Evolutionary conservation across 495 filamentous ascomycete genomes (phyloP), one percentile per base, ranked within the genome.

Genomic region (Amniculicola lignicola): DNA sequence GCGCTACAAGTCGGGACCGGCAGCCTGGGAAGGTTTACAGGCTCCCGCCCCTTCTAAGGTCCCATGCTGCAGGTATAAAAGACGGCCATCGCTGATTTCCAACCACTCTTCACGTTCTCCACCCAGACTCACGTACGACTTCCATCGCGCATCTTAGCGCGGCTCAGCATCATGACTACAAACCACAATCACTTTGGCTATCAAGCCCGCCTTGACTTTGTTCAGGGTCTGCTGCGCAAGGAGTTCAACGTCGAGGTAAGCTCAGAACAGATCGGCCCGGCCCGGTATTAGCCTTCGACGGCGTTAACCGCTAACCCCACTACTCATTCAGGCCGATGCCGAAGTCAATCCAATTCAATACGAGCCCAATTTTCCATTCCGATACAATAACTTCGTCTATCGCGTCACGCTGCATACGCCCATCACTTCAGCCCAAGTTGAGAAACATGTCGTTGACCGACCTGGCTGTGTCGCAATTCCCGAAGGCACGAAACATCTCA

Each of bases 351-450:
- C 61, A 1, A 55, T 69, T 24, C 67, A 66, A 54, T 69, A 71
- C 44, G 67, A 69, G 31, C 59, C 67, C n/a, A 58, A 71, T 14
- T 56, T 40, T 28, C 60, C 56, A 11, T 70, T 68, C 61, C 67
- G 68, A 41, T 69, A 67, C 63, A 71, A 70, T 63, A 71, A 69
- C 48, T 71, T 70, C 35, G 69, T 71, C 31, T 71, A 71, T 36
- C 62, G 45, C 16, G 25, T 69, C 35, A 59, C 60, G n/a, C 53
- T 69, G 7, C 37, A 53, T 25, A n/a, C 51, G 18, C 46, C 53
- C 3, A 24, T 49, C 14, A 47, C 51, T 4, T 35, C 48, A 28
- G 25, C 25, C 22, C 25, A n/a, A n/a, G n/a, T n/a, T n/a, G n/a
- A 22, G 35, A 48, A 31, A 2, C 10, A 48, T 48, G 25, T 15